Conservation (phyloP, 2,329 filamentous ascomycete species). For the Trichophyton schoenleinii region DNA sequence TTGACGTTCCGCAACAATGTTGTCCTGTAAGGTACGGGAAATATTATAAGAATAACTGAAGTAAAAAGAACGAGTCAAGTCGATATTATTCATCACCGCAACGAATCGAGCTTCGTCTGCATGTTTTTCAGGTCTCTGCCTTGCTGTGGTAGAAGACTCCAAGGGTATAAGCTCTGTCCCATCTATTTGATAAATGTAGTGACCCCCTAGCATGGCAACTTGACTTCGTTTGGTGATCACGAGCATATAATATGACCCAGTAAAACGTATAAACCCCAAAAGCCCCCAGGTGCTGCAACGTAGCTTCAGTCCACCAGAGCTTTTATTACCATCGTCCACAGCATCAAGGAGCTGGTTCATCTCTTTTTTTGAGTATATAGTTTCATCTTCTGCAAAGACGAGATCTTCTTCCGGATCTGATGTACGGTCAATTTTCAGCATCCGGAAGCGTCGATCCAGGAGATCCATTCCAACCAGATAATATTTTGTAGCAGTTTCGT, state of each 20-base stretch:
- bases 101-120: constrained; percentile 83
- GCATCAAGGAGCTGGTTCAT: constrained; percentile 88
- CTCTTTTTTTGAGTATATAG: constrained; percentile 81
- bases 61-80: constrained; percentile 85
- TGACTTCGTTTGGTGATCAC: constrained; percentile 92
- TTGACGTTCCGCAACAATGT: constrained; percentile 68
- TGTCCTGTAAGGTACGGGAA: constrained; percentile 81
- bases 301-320: constrained; percentile 75
- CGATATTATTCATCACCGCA: constrained; percentile 77
- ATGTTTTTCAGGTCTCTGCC: constrained; percentile 67
- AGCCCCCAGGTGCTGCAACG: constrained; percentile 88
- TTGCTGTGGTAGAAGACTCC: constrained; percentile 54
- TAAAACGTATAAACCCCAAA: constrained; percentile 90
- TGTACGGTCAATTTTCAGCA: constrained; percentile 89
- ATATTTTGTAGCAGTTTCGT: constrained; percentile 86
- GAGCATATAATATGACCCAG: constrained; percentile 92
- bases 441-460: constrained; percentile 74
- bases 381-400: constrained; percentile 83
- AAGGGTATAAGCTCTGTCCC: constrained; percentile 83
- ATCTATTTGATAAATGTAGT: constrained; percentile 92
- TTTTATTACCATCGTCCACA: constrained; percentile 89
- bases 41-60: constrained; percentile 98
- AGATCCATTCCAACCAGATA: constrained; percentile 92
- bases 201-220: constrained; percentile 88
- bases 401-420: constrained; percentile 64